Evolutionary conservation across 2,329 filamentous ascomycete genomes (phyloP).

Genomic region (Alternaria metachromatica): DNA sequence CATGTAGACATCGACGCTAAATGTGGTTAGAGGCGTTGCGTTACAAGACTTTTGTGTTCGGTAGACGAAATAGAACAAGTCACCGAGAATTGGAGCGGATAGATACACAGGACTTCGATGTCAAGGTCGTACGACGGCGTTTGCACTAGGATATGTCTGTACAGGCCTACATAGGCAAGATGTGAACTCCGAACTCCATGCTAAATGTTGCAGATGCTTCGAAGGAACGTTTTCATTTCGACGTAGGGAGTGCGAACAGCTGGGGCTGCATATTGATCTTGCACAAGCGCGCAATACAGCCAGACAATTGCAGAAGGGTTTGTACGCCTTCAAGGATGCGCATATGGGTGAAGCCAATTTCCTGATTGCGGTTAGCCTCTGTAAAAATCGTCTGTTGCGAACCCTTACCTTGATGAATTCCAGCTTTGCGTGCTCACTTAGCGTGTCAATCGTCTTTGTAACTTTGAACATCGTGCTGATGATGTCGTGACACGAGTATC

Average conservation of each 20-base stretch:
- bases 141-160: not conserved
- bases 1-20: not conserved
- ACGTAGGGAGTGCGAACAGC: conserved; percentile 65
- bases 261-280: conserved; percentile 96
- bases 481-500: conserved; percentile 98
- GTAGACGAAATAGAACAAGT: not conserved
- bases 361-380: conserved; percentile 49
- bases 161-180: not conserved
- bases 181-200: conserved; percentile 36
- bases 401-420: conserved; percentile 79
- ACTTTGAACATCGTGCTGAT: conserved; percentile 99
- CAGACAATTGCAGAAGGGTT: conserved; percentile 90
- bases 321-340: conserved; percentile 98
- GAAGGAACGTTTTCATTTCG: conserved; percentile 11
- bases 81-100: not conserved
- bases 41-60: not conserved
- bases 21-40: not conserved
- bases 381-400: not conserved
- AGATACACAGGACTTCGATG: not conserved
- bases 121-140: not conserved
- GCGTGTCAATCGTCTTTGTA: conserved; percentile 89
- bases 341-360: conserved; percentile 99
- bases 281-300: conserved; percentile 87
- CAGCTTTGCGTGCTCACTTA: conserved; percentile 93
- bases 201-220: conserved; percentile 34